Percentiles rank a stretch among this genome's conserved stretches.
These are phyloP conservation scores for Colletotrichum phormii DNA, from an alignment of 2,329 filamentous ascomycete species.

Conservation along the genomic window DNA sequence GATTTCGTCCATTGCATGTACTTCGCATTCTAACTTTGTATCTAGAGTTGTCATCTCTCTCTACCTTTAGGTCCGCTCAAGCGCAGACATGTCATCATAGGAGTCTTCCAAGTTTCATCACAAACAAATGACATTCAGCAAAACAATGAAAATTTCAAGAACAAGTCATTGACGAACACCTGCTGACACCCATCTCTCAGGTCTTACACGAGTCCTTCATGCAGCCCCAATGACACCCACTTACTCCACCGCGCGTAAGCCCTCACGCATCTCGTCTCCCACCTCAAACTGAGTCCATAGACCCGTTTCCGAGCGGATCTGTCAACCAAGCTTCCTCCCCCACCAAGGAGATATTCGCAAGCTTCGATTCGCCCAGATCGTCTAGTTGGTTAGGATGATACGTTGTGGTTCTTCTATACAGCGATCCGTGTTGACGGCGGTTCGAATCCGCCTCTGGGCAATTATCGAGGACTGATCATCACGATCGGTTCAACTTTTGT, in stretches of 20 bases:
- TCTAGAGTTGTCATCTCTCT: no score
- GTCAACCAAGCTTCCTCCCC: conserved; percentile 10
- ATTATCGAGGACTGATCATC: background rate
- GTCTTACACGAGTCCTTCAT: background rate
- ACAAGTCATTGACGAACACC: background rate
- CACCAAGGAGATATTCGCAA: background rate
- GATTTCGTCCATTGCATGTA: background rate
- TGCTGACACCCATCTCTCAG: background rate
- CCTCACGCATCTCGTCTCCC: background rate
- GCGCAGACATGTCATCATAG: no score
- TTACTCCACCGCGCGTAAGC: conserved; percentile 6
- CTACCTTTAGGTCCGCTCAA: no score
- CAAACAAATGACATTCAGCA: background rate
- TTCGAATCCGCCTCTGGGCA: conserved; percentile 36
- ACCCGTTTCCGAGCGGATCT: background rate
- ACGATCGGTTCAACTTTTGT: background rate
- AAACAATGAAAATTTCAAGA: background rate
- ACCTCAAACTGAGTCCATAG: background rate
- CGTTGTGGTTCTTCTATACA: conserved; percentile 32
- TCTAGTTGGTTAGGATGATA: conserved; percentile 36
- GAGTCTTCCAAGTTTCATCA: no score
- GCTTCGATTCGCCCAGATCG: conserved; percentile 30
- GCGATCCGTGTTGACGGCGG: conserved; percentile 34
- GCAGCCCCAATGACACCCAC: background rate
- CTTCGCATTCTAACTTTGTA: accelerated